A percentile compares a stretch with the other conserved stretches of the same genome.
These are phyloP conservation scores for Colletotrichum australisinense DNA, from an alignment of 2,329 filamentous ascomycete genomes.

Conservation along the genomic window DNA sequence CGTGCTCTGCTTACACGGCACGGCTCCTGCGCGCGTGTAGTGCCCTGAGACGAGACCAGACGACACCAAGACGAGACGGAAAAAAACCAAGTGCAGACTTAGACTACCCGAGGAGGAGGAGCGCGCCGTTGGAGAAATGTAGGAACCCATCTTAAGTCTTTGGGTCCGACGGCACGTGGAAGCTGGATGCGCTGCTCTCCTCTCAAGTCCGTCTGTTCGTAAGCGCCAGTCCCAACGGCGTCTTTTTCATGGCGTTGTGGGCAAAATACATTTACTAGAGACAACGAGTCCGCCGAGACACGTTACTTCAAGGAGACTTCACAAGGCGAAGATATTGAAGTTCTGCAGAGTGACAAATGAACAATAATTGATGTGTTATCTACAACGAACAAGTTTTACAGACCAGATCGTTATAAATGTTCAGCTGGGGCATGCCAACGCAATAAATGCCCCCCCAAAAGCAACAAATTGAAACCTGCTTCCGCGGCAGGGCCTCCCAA, in stretches of 20 bases:
- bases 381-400: neutral
- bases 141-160: slow-evolving; percentile 2
- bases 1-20: neutral
- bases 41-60: neutral
- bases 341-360: neutral
- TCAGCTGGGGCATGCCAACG: neutral
- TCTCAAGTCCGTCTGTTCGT: too few species aligned
- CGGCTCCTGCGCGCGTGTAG: neutral
- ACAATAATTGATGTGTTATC: neutral
- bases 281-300: neutral
- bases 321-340: neutral
- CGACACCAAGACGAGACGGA: neutral
- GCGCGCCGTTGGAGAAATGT: neutral
- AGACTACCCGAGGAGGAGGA: neutral
- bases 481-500: neutral
- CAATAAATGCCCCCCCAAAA: neutral
- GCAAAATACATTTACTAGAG: neutral
- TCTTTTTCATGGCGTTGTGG: neutral
- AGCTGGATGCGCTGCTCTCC: neutral
- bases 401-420: neutral
- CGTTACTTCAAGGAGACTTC: neutral
- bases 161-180: slow-evolving; percentile 3
- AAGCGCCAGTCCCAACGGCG: neutral
- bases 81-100: neutral
- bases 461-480: neutral